Percentiles rank a stretch among this genome's conserved stretches.
These are phyloP conservation scores for Colletotrichum sp. DNA, from an alignment of 2,329 filamentous ascomycete genomes.

Conservation along the genomic window DNA sequence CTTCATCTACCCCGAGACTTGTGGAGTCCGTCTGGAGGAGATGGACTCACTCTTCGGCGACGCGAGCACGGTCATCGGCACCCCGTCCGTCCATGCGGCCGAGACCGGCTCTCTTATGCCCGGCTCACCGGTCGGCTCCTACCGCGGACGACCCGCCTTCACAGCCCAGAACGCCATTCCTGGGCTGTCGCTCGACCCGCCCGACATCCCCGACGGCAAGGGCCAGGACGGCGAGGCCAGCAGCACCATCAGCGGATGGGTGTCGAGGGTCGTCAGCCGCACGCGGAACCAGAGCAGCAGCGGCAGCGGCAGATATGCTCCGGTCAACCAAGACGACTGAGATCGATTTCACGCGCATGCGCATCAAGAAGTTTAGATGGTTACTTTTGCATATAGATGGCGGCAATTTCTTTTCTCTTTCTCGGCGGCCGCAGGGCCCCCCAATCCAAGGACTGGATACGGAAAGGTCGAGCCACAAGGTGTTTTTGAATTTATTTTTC, in stretches of 20 bases:
- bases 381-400: slow-evolving; percentile 44
- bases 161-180: slow-evolving; percentile 75
- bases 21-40: slow-evolving; percentile 92
- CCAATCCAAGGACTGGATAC: not conserved
- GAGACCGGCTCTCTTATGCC: slow-evolving; percentile 85
- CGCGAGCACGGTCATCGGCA: slow-evolving; percentile 80
- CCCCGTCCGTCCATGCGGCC: slow-evolving; percentile 72
- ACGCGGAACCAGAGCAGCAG: slow-evolving; percentile 42
- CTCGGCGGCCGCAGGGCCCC: not conserved
- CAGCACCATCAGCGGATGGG: slow-evolving; percentile 54
- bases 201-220: slow-evolving; percentile 61
- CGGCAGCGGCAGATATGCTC: slow-evolving; percentile 41
- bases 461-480: not conserved
- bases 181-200: slow-evolving; percentile 81
- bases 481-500: not conserved
- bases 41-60: slow-evolving; percentile 97
- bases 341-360: not conserved
- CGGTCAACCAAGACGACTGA: slow-evolving; percentile 45
- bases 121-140: slow-evolving; percentile 80
- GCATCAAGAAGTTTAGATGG: slow-evolving; percentile 13
- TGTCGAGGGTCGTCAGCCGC: slow-evolving; percentile 44
- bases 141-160: slow-evolving; percentile 60
- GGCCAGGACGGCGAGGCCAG: slow-evolving; percentile 43
- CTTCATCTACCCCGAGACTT: slow-evolving; percentile 97
- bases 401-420: slow-evolving; percentile 7